Percentiles rank a stretch among this genome's conserved stretches.
phyloP scores from a whole-genome alignment of 805 yeast species.

The Kregervanrija fluxuum region DNA sequence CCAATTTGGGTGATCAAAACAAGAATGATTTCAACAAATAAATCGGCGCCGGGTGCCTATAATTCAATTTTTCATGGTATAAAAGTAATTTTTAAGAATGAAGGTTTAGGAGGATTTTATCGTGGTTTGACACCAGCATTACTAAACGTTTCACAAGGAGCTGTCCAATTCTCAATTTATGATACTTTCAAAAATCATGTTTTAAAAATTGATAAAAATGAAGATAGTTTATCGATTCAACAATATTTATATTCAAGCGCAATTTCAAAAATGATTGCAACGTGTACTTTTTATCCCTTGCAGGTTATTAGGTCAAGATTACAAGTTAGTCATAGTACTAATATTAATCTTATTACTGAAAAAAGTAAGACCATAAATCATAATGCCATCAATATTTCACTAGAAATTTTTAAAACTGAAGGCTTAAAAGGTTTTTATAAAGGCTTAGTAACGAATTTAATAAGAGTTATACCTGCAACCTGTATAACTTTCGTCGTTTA shows the following conservation, averaged over 20 bases:
- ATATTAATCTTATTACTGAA: conserved; percentile 4
- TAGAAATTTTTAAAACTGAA: conserved; percentile 36
- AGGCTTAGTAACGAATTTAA: conserved; percentile 70
- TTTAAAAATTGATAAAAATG: conserved; percentile 6
- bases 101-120: conserved; percentile 71
- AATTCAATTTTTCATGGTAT: conserved; percentile 51
- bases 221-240: conserved; percentile 32
- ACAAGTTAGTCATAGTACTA: conserved; percentile 40
- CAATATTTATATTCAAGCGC: conserved; percentile 67
- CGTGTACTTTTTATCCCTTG: conserved; percentile 68
- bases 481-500: conserved; percentile 84
- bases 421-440: conserved; percentile 72
- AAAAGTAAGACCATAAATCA: too few species aligned
- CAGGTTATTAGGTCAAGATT: conserved; percentile 75
- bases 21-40: conserved; percentile 60
- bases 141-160: conserved; percentile 82
- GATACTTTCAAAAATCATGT: conserved; percentile 57
- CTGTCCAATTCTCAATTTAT: conserved; percentile 79
- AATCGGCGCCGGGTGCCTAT: conserved; percentile 44
- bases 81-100: conserved; percentile 35
- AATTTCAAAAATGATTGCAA: conserved; percentile 59
- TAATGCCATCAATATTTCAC: conserved; percentile 27
- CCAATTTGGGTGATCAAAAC: conserved; percentile 97
- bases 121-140: conserved; percentile 73
- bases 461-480: conserved; percentile 88